Evolutionary conservation across 768 basidiomycete species (phyloP).

Genomic region (Antrodiella citrinella): DNA sequence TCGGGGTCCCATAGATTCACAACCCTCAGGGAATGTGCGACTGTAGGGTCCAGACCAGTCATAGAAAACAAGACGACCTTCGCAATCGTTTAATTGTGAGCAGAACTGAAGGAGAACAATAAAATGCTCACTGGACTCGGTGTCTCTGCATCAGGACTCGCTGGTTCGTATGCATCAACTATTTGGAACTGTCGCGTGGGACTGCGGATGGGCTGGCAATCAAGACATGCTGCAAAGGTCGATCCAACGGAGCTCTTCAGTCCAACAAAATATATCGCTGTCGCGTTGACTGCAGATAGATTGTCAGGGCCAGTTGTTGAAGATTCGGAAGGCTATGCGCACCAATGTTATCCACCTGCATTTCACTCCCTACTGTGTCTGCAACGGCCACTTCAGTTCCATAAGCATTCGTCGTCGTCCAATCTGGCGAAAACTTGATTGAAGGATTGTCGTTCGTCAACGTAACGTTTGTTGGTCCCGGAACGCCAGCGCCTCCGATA

Average conservation of each 20-base stretch:
- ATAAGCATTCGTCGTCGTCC: constrained; percentile 9
- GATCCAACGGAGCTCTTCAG: constrained; percentile 19
- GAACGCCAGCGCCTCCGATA: neutral
- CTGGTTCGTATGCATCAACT: constrained; percentile 18
- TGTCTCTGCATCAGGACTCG: constrained; percentile 11
- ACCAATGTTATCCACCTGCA: constrained; percentile 23
- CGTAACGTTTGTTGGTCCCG: constrained; percentile 14
- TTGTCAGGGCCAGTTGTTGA: too few relatives aligned
- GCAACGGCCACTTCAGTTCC: constrained; percentile 10
- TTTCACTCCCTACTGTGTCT: constrained; percentile 11
- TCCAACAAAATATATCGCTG: constrained; percentile 22
- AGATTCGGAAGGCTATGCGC: too few relatives aligned
- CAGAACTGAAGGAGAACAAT: neutral
- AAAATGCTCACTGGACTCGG: constrained; percentile 13
- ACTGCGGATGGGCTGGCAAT: constrained; percentile 16
- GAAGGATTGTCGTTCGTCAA: constrained; percentile 10
- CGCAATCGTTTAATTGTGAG: neutral
- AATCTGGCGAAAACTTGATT: constrained; percentile 18
- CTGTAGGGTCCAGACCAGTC: constrained; percentile 17
- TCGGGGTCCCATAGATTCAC: constrained; percentile 18
- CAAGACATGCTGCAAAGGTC: constrained; percentile 23
- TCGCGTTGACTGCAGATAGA: constrained; percentile 4
- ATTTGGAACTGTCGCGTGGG: constrained; percentile 8
- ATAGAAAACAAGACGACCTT: constrained; percentile 24
- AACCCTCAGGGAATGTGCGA: constrained; percentile 18